Evolutionary conservation across 2,329 filamentous ascomycete genomes (phyloP).

Genomic region (Coniochaeta ligniaria): DNA sequence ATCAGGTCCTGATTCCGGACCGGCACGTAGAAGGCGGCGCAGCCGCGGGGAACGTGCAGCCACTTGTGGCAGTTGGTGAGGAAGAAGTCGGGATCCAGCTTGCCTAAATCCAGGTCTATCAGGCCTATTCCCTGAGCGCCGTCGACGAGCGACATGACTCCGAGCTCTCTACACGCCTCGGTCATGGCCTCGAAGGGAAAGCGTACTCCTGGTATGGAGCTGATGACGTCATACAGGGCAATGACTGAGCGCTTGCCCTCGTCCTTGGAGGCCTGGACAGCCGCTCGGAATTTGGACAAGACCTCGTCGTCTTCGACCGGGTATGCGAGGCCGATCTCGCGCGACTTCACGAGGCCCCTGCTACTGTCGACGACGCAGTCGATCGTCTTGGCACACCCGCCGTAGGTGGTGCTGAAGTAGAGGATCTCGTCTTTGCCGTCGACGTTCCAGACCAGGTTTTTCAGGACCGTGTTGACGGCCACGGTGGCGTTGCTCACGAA

Average conservation of each 20-base stretch:
- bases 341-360: slow-evolving; percentile 30
- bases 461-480: slow-evolving; percentile 71
- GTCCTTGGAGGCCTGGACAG: slow-evolving; percentile 43
- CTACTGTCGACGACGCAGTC: slow-evolving; percentile 60
- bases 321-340: slow-evolving; percentile 56
- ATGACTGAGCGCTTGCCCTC: slow-evolving; percentile 58
- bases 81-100: slow-evolving; percentile 76
- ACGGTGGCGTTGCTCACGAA: slow-evolving; percentile 78
- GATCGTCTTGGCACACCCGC: slow-evolving; percentile 67
- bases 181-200: slow-evolving; percentile 71
- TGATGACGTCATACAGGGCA: slow-evolving; percentile 74
- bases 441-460: slow-evolving; percentile 59
- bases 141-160: slow-evolving; percentile 69
- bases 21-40: slow-evolving; percentile 76
- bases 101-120: slow-evolving; percentile 59
- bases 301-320: slow-evolving; percentile 66
- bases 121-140: slow-evolving; percentile 82
- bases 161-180: slow-evolving; percentile 55
- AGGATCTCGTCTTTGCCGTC: slow-evolving; percentile 73
- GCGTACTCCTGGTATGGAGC: slow-evolving; percentile 68
- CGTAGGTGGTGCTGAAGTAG: slow-evolving; percentile 74
- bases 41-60: slow-evolving; percentile 74
- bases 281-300: slow-evolving; percentile 49
- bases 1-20: slow-evolving; percentile 68
- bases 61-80: slow-evolving; percentile 87